Base-by-base conservation (phyloP, 176 grass and related monocot species). In the Metroxylon sagu region DNA sequence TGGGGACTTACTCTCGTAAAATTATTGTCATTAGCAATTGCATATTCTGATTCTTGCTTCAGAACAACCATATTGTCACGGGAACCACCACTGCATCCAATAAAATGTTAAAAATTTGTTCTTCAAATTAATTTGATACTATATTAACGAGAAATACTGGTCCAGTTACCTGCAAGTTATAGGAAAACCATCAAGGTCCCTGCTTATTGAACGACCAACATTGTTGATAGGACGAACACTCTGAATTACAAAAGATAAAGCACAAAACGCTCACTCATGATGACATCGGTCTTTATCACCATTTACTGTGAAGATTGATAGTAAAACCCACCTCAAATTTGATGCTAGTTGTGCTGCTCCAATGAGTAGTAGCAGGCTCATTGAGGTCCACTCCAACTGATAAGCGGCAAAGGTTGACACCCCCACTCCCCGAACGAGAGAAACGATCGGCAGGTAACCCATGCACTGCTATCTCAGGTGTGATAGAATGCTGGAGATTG, bases 1-100 rank as follows among this genome's bases (percentile, higher is more conserved):
- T 43, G 57, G 16, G 50, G 39, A 78, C 79, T 83, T 83, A 98
- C 93, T 80, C 71, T 98, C 68, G 83, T 81, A 58, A 92, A 98
- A 18, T 78, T 85, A 66, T 85, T 68, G 48, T 90, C 93, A 57
- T 81, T 81, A 23, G 71, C 80, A 83, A 67, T 57, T 53, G 87
- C 76, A 53, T 88, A 98, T 64, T 89, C 66, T 54, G 87, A 88
- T 60, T 98, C 87, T 85, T 98, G 93, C 62, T 92, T 98, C 84
- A 98, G 79, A 39, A 98, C 78, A 63, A 98, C 80, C 87, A 98
- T 98, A 62, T 98, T 98, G 65, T 98, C 93, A 80, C 81, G 81
- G 26, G 77, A 79, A 39, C 72, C 92, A 59, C 93, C 93, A 80
- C 93, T 98, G 71, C 48, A 85, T 53, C 18, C 8, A 43, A 43